Percentiles rank a stretch among this genome's conserved stretches.
phyloP scores from a whole-genome alignment of 1,284 basidiomycete genomes.

The Microbotryum lychnidis-dioicae region DNA sequence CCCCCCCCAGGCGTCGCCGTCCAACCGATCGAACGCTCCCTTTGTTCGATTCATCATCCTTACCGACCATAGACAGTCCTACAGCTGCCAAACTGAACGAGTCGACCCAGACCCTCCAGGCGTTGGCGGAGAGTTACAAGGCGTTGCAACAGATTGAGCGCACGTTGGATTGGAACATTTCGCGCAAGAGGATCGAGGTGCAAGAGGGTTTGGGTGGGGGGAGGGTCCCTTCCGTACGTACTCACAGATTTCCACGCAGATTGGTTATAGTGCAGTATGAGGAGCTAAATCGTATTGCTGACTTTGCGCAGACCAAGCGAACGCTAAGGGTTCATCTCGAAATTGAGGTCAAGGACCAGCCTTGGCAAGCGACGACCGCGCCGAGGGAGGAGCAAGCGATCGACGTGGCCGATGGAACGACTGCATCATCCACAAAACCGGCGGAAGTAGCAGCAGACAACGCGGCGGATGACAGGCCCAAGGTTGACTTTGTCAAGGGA shows the following conservation, averaged over 20 bases:
- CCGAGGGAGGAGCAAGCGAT: conserved; percentile 8
- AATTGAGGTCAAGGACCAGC: conserved; percentile 76
- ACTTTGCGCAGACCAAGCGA: conserved; percentile 57
- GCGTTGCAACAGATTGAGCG: conserved; percentile 80
- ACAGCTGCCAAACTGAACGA: conserved; percentile 8
- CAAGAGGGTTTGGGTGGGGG: not conserved
- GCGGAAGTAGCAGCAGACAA: not conserved
- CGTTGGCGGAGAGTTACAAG: conserved; percentile 49
- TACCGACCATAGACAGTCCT: not conserved
- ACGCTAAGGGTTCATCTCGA: conserved; percentile 81
- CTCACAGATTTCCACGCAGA: not conserved
- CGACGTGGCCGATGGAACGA: too few species aligned
- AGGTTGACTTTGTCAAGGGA: conserved; percentile 10
- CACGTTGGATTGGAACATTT: conserved; percentile 90
- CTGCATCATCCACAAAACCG: too few species aligned
- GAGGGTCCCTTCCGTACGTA: not conserved
- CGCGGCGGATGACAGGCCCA: conserved; percentile 1
- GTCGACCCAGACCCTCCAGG: conserved; percentile 18
- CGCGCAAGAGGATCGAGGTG: conserved; percentile 80
- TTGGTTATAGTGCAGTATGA: not conserved
- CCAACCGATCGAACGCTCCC: conserved; percentile 24
- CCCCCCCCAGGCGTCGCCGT: conserved; percentile 16
- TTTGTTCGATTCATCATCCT: not conserved
- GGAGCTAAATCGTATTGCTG: not conserved
- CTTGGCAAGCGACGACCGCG: conserved; percentile 25